Evolutionary conservation across 306 rosid species (phyloP), one percentile per base, ranked within the genome.

Genomic region (Dicorynia guianensis): DNA sequence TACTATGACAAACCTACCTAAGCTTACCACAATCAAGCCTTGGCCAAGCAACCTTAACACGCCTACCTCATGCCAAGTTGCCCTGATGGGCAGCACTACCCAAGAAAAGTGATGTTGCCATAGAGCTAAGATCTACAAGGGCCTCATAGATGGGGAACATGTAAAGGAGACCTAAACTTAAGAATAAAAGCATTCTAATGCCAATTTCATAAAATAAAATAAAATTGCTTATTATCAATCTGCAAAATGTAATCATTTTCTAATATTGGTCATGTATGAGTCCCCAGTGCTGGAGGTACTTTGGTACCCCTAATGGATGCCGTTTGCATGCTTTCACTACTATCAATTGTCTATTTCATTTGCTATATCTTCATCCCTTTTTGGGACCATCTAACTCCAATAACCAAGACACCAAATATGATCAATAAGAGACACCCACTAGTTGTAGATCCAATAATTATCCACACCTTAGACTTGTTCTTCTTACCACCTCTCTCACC

Each of bases 161-260:
- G 46, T 14, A 4, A 11, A 44, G 62, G 12, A 56, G 39, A 56
- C 15, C 12, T 48, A 0, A 40, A 40, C 8, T 14, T 69, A 74
- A 69, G 58, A 80, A 64, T 65, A 79, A 66, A 83, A 53, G 61
- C 74, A 68, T 58, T 19, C 35, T 20, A 65, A 67, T 57, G 55
- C 66, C 63, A 63, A 17, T 19, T 13, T 6, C 67, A n/a, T n/a
- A 19, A 48, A 46, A 17, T 33, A 46, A 47, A 65, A 34, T 67
- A 69, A 18, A 48, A 36, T 12, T 34, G 67, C 72, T 52, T 79
- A 61, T 74, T 72, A 19, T 33, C 3, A 50, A 52, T 13, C 79
- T 86, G 84, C 62, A 86, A 85, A 80, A 80, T 17, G 8, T 80
- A 82, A 63, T 80, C 78, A 43, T 63, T 39, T 82, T 89, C 93